Base-by-base conservation (phyloP, 257 asterid species). In the Voacanga thouarsii region DNA sequence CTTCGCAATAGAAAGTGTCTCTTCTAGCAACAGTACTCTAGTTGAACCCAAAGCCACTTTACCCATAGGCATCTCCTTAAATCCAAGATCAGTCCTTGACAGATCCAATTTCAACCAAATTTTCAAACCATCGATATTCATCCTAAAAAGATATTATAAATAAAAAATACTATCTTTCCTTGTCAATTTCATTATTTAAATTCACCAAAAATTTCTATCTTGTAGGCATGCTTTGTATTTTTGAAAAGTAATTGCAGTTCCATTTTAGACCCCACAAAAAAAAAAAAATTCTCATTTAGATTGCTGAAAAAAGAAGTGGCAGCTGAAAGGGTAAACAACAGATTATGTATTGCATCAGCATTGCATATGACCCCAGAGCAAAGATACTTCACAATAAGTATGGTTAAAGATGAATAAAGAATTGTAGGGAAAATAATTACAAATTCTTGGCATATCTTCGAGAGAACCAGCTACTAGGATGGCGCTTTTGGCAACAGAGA, bases 61-160 rank as follows among this genome's bases (percentile, higher is more conserved):
- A 57, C 98, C 99, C 93, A 96, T 72, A 0, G 95, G 98, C 90
- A 96, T 92, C 87, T 96, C 97, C 80, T 89, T 89, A 87, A 96
- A 96, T 85, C 84, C 87, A 47, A 96, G 89, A 45, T 92, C 89
- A 81, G 93, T 78, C 80, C 97, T 98, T 96, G 79, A 33, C 3
- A 71, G 0, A 70, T 44, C 56, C 76, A 66, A 49, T 50, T 56
- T 49, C 47, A 50, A 37, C 24, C 12, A 33, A 69, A 33, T 41
- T 30, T 63, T 30, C 8, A 45, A 11, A 33, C 39, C 18, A n/a
- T n/a, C n/a, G n/a, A n/a, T n/a, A n/a, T n/a, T n/a, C n/a, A n/a
- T n/a, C n/a, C n/a, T n/a, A n/a, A 12, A 28, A 72, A 2, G 2
- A 55, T 55, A 0, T 21, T 21, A 19, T 16, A 10, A 23, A 66